Conservation (phyloP, 176 grass and related monocot species). For the Rhynchospora breviuscula region DNA sequence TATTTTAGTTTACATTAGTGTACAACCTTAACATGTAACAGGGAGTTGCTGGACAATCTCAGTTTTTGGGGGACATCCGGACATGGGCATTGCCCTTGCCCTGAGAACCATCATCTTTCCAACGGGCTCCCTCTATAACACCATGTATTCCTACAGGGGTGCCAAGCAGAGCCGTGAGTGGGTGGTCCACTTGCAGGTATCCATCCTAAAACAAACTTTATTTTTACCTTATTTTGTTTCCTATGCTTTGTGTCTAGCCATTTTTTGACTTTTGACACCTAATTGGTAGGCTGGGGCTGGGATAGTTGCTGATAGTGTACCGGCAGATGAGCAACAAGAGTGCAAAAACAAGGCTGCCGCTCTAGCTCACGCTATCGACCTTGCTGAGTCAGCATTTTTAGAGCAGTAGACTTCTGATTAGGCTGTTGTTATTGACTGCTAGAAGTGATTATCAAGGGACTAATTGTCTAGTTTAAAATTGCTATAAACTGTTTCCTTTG, state of each 20-base stretch:
- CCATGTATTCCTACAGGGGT: no score
- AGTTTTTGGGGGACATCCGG: constrained; percentile 38
- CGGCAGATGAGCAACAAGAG: constrained; percentile 20
- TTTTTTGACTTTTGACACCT: no score
- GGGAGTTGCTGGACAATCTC: constrained; percentile 62
- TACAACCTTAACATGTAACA: constrained; percentile 50
- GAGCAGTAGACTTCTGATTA: constrained; percentile 25
- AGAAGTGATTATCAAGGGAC: background rate
- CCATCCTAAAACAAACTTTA: no score
- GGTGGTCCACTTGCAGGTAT: constrained; percentile 66
- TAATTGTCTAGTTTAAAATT: background rate
- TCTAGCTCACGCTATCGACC: constrained; percentile 80
- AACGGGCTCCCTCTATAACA: constrained; percentile 13
- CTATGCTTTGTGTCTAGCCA: no score
- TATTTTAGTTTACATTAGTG: constrained; percentile 9
- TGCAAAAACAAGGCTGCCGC: constrained; percentile 90
- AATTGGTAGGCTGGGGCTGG: no score
- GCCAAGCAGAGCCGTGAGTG: constrained; percentile 32
- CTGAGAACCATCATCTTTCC: constrained; percentile 76
- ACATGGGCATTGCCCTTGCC: constrained; percentile 57
- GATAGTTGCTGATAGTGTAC: no score
- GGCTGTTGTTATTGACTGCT: background rate
- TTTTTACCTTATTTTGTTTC: no score
- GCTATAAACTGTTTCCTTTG: background rate
- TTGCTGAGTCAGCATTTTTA: constrained; percentile 79